Evolutionary conservation across 805 yeast species (phyloP), one percentile per base, ranked within the genome.

Genomic region (Zygosaccharomyces rouxii): DNA sequence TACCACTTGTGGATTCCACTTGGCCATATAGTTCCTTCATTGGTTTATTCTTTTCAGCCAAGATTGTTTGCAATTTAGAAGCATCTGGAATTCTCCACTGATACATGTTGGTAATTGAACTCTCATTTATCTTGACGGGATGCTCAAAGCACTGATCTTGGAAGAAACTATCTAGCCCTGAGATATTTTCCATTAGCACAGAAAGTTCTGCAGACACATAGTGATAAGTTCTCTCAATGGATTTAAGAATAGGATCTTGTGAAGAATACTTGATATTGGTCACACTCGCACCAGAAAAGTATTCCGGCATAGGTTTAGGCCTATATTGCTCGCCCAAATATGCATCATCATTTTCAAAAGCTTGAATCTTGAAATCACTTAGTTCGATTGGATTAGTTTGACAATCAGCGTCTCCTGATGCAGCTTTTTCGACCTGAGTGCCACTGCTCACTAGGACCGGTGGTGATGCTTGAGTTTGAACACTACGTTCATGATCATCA

Each of bases 31-130:
- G 38, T 6, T 35, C 42, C 9, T 10, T 9, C 10, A 42, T 35
- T 3, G 29, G 28, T 13, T 42, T 39, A 4, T 30, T 38, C 4
- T 46, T 37, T 7, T 38, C 41, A 6, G 19, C 13, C 1, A 56
- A 6, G 9, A 60, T 52, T 6, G 53, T 48, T 11, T 35, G 26
- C 5, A 68, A 37, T 4, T 42, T 44, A 0, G 26, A 14, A 5
- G 58, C 54, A 46, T 71, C 74, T 11, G 62, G 45, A 18, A 72
- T 47, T 55, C 74, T 68, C 77, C 77, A 72, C 7, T 70, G 65
- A 37, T 66, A 62, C 13, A 62, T 49, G 42, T 59, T 52, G 13
- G 57, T 54, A 1, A 70, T 30, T 0, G 72, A 58, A 2, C 39
- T 49, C 5, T 51, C 54, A 1, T 71, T 58, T 40, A 72, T 69